Base-by-base conservation (phyloP, 768 basidiomycete genomes). In the Tubosaeta sp. region DNA sequence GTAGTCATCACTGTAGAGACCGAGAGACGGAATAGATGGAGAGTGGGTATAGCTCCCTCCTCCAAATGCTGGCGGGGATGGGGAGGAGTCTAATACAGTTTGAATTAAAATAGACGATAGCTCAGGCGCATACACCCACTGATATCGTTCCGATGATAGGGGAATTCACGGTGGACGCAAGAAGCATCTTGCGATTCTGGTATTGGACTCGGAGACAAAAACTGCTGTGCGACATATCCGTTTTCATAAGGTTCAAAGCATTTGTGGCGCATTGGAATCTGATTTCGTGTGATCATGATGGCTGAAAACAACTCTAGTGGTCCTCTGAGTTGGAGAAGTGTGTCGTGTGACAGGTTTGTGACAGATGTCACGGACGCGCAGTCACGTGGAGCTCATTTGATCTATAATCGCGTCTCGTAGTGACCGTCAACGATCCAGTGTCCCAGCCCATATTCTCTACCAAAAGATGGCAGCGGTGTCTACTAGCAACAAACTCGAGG, bases 401-500 rank as follows among this genome's bases (percentile, higher is more conserved):
- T 33, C 48, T 37, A 46, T 43, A 53, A 53, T 55, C 50, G 51
- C 53, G 47, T 53, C 35, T 9, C 12, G 19, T 14, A 26, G 10
- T 43, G n/a, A 29, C 45, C 9, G 32, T 33, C 46, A 33, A 46
- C 41, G 35, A 44, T 44, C 39, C 34, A 25, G 32, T 17, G 7
- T 45, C 43, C 46, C 38, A 48, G 48, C 42, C 56, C 46, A 67
- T 51, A 63, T 41, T 39, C 34, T 6, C 37, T 38, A 10, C 43
- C 26, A 26, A 43, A 48, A 41, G 32, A 69, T 68, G 60, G 53
- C 66, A 45, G 66, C 68, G 26, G 70, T 66, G 51, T 70, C 77
- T 56, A 76, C 54, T 63, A 75, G 43, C 69, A 78, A 44, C 73
- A 75, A 82, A 61, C 73, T 87, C 22, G 83, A 88, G 59, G 87